Evolutionary conservation across 2,329 filamentous ascomycete genomes (phyloP).

Genomic region (Thelonectria discophora): DNA sequence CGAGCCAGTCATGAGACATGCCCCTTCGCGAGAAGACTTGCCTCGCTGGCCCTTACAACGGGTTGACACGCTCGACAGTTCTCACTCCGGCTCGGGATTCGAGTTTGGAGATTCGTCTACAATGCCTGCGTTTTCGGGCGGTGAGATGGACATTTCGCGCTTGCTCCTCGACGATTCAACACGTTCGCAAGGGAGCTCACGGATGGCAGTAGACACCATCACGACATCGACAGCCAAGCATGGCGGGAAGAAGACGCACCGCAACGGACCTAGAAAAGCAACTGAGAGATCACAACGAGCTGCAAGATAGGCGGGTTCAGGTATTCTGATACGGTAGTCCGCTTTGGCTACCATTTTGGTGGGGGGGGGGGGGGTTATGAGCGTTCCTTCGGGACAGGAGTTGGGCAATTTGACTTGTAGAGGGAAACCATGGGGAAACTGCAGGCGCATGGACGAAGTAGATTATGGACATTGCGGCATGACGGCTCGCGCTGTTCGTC

Average conservation of each 20-base stretch:
- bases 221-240: conserved; percentile 38
- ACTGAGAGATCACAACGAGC: conserved; percentile 30
- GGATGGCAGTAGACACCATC: conserved; percentile 41
- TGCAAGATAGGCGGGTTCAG: conserved; percentile 25
- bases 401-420: conserved; percentile 33
- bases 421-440: conserved; percentile 23
- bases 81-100: conserved; percentile 44
- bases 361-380: conserved; percentile 32
- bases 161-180: conserved; percentile 65
- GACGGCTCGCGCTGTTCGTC: conserved; percentile 35
- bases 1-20: conserved; percentile 52
- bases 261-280: conserved; percentile 5
- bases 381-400: conserved; percentile 33
- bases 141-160: conserved; percentile 71
- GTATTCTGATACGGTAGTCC: conserved; percentile 15
- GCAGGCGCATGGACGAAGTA: conserved; percentile 31
- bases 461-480: conserved; percentile 31
- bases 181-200: conserved; percentile 36
- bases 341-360: conserved; percentile 25
- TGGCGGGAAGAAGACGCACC: conserved; percentile 26
- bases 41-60: conserved; percentile 53
- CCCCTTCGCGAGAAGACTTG: conserved; percentile 58
- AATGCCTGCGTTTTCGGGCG: conserved; percentile 52
- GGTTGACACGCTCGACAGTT: conserved; percentile 44
- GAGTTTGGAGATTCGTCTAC: conserved; percentile 55